phyloP scores from a whole-genome alignment of 2,329 filamentous ascomycete species.

The Gnomoniopsis sp. region DNA sequence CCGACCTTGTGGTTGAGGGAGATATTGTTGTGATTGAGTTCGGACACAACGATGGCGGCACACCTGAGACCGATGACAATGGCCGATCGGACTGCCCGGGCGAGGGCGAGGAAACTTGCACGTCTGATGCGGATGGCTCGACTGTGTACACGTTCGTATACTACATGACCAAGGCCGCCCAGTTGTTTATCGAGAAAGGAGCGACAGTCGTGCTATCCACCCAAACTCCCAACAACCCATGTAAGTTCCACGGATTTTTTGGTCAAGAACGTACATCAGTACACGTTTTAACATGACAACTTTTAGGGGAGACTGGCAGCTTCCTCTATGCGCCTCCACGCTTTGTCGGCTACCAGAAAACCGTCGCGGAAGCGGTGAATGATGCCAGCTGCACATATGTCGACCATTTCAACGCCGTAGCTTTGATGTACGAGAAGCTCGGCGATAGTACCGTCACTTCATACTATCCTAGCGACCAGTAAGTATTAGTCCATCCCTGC shows the following conservation, averaged over 20 bases:
- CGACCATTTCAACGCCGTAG: slow-evolving; percentile 55
- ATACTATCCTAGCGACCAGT: slow-evolving; percentile 53
- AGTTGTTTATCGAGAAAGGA: slow-evolving; percentile 45
- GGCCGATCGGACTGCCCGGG: slow-evolving; percentile 57
- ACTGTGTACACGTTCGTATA: slow-evolving; percentile 29
- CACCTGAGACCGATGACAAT: slow-evolving; percentile 51
- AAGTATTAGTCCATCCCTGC: no score
- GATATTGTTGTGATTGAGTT: slow-evolving; percentile 69
- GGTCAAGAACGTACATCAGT: no score
- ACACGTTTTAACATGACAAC: background rate
- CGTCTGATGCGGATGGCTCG: slow-evolving; percentile 28
- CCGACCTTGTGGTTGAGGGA: slow-evolving; percentile 43
- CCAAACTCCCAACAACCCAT: slow-evolving; percentile 57
- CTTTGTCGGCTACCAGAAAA: slow-evolving; percentile 51
- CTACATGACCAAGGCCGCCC: slow-evolving; percentile 26
- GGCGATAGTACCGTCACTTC: slow-evolving; percentile 44
- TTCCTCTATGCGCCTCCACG: slow-evolving; percentile 44
- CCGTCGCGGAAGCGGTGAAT: slow-evolving; percentile 35
- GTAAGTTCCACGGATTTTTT: background rate
- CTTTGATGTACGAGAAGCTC: slow-evolving; percentile 44
- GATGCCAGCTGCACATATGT: slow-evolving; percentile 47
- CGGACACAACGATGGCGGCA: slow-evolving; percentile 67
- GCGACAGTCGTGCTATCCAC: slow-evolving; percentile 57
- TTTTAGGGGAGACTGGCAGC: slow-evolving; percentile 49
- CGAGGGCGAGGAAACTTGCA: slow-evolving; percentile 48